Base-by-base conservation (phyloP, 768 basidiomycete genomes). In the Suillus subaureus region DNA sequence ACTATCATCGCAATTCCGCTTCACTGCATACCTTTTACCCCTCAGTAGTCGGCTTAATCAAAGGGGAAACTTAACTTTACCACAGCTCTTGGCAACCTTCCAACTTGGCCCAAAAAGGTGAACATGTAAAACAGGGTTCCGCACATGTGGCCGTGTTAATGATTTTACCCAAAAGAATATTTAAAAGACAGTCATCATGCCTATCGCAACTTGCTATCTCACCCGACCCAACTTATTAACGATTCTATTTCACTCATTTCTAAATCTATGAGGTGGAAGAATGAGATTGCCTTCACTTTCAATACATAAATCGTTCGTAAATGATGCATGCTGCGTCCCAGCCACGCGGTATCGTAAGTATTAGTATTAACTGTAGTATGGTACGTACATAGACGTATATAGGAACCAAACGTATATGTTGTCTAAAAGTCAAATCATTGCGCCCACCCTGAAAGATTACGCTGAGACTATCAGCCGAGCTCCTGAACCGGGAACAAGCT, bases 321-420 rank as follows among this genome's bases (percentile, higher is more conserved):
- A 33, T 11, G 11, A 33, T 11, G 2, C 52, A 31, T 31, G 4
- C 31, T 16, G 9, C 18, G 54, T 6, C 31, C 12, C 33, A 55
- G 31, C 54, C 21, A 1, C 13, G 11, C 31, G 21, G 11, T 6
- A 33, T 54, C 28, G 28, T 11, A 18, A 54, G 52, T 9, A 35
- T 35, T 35, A 33, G 33, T 31, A 33, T 31, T 54, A 21, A 35
- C 31, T n/a, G 54, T 13, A 54, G 21, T 77, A 54, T 51, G 7
- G 65, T 64, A 31, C 60, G 64, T 42, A 49, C 33, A 33, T 55
- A n/a, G 54, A 31, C 60, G 64, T 42, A 49, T 54, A 33, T 55
- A n/a, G 54, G 6, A 55, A 21, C 2, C 1, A 21, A 54, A 11
- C 31, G 35, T 35, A 35, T 11, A 35, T 35, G 9, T 35, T 7